Conservation (phyloP, 163 green algal genomes). For the Smithsoniella earleae region DNA sequence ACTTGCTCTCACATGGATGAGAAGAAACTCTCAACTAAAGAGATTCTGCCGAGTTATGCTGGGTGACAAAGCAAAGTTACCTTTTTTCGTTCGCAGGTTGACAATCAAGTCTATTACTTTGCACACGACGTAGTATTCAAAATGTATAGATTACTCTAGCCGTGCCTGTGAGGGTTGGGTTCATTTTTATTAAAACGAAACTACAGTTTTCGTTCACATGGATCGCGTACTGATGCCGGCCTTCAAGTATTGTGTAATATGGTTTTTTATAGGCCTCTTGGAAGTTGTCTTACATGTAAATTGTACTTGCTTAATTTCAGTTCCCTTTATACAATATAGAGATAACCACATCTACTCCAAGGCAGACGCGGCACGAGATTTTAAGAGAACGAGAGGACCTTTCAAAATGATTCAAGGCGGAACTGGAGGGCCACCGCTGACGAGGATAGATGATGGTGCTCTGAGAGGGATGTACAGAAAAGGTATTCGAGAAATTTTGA, state of each 20-base stretch:
- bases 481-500: not conserved
- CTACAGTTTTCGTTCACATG: too few relatives aligned
- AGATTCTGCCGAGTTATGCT: too few relatives aligned
- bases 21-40: too few relatives aligned
- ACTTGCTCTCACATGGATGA: too few relatives aligned
- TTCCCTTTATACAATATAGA: not conserved
- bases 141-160: too few relatives aligned
- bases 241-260: not conserved
- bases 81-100: too few relatives aligned
- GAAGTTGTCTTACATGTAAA: not conserved
- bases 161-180: too few relatives aligned
- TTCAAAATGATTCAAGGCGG: constrained; percentile 25
- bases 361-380: not conserved
- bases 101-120: too few relatives aligned
- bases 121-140: too few relatives aligned
- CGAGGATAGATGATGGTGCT: constrained; percentile 1
- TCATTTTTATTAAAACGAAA: not conserved
- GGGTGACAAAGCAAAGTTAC: too few relatives aligned
- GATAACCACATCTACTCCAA: constrained; percentile 13
- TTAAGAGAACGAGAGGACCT: not conserved
- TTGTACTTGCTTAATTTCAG: too few relatives aligned
- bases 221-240: too few relatives aligned
- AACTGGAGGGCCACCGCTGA: not conserved
- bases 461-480: not conserved
- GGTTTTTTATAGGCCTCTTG: not conserved